Evolutionary conservation across 1,139 yeast species (phyloP).

Genomic region (Groenewaldozyma sp.): DNA sequence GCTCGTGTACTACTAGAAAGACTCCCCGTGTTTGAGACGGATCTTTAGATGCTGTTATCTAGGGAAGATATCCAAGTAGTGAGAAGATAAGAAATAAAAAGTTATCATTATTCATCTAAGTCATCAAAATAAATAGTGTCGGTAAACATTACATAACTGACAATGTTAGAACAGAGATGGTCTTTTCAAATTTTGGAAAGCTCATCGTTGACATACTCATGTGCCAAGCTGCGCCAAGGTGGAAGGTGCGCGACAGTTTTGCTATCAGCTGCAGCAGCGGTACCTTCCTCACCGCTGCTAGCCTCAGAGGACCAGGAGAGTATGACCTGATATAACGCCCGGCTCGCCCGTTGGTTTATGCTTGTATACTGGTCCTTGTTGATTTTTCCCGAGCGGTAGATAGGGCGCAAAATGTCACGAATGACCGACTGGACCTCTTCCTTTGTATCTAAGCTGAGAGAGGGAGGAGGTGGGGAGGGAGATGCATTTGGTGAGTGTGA

Average conservation of each 20-base stretch:
- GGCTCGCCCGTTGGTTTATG: constrained; percentile 37
- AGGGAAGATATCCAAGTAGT: constrained; percentile 1
- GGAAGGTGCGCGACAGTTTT: no score
- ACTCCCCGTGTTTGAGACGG: constrained; percentile 28
- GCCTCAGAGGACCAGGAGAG: no score
- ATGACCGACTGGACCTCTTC: constrained; percentile 44
- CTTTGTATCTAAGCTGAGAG: constrained; percentile 39
- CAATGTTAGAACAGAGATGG: no score
- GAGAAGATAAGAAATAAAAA: constrained; percentile 12
- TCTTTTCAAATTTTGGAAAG: no score
- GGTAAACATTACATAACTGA: no score
- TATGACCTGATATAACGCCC: constrained; percentile 32
- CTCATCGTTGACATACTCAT: neutral
- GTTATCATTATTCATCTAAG: no score
- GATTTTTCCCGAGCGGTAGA: constrained; percentile 34
- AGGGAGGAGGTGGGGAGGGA: constrained; percentile 9
- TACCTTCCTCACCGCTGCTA: no score
- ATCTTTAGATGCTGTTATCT: neutral
- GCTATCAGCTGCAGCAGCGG: no score
- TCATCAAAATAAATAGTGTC: no score
- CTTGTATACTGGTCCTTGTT: constrained; percentile 40
- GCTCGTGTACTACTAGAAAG: constrained; percentile 62
- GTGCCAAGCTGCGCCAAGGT: neutral
- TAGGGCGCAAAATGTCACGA: constrained; percentile 41
- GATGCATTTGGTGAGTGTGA: constrained; percentile 8